These are phyloP conservation scores for Olyra latifolia DNA, from an alignment of 176 grass and related monocot species.

Conservation along the genomic window DNA sequence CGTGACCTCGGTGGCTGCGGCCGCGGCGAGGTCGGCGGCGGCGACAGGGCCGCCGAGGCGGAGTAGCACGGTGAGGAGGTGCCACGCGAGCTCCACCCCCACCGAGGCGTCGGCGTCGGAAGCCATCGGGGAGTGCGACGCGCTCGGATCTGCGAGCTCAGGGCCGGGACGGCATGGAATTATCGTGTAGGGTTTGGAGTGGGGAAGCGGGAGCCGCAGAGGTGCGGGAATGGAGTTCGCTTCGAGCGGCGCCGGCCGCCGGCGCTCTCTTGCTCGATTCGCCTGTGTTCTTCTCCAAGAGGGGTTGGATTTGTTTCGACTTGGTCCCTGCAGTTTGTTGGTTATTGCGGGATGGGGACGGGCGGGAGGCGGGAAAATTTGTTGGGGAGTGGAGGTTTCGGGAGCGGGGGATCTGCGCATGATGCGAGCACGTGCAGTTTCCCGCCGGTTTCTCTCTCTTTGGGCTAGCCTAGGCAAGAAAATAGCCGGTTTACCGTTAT, in stretches of 20 bases:
- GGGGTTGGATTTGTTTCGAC: neutral
- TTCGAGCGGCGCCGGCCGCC: neutral
- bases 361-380: slow-evolving; percentile 56
- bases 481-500: too few species aligned
- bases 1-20: neutral
- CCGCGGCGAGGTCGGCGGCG: slow-evolving; percentile 36
- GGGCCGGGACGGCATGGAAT: slow-evolving; percentile 10
- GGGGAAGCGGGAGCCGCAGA: neutral
- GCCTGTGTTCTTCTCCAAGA: neutral
- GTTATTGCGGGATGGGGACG: neutral
- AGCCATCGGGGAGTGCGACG: slow-evolving; percentile 32
- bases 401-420: neutral
- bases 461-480: too few species aligned
- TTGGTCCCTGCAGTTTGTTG: neutral
- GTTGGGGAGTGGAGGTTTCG: neutral
- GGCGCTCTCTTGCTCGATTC: neutral
- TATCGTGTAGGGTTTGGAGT: slow-evolving; percentile 21
- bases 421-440: slow-evolving; percentile 43
- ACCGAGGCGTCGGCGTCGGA: neutral
- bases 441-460: slow-evolving; percentile 37
- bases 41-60: slow-evolving; percentile 58
- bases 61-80: slow-evolving; percentile 74
- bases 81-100: slow-evolving; percentile 71
- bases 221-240: neutral
- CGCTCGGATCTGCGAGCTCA: slow-evolving; percentile 28